Percentiles rank a stretch among this genome's conserved stretches.
Conservation (phyloP, 2,329 filamentous ascomycete genomes). For the Neofusicoccum sp. region DNA sequence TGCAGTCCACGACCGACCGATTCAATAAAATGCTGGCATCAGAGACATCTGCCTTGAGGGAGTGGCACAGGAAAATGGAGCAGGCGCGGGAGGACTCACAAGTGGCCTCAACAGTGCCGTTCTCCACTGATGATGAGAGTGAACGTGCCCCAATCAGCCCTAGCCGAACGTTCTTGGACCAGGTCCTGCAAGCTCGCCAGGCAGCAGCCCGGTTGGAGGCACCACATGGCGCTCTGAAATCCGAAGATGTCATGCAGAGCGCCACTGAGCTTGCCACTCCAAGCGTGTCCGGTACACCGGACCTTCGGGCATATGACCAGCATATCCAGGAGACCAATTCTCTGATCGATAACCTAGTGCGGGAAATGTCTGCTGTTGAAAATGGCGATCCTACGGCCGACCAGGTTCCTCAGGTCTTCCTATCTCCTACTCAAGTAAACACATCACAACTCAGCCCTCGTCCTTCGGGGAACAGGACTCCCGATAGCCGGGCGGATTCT, state of each 20-base stretch:
- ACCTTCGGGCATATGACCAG: slow-evolving; percentile 38
- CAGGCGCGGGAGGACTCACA: slow-evolving; percentile 3
- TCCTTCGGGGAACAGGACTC: background rate
- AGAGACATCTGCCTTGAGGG: background rate
- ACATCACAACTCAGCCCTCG: background rate
- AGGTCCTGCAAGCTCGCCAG: background rate
- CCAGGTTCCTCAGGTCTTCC: background rate
- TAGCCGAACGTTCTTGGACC: slow-evolving; percentile 8
- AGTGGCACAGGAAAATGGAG: slow-evolving; percentile 9
- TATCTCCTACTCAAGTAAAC: background rate
- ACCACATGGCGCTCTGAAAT: slow-evolving; percentile 6
- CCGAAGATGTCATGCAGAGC: slow-evolving; percentile 46
- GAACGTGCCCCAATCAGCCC: slow-evolving; percentile 7
- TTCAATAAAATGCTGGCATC: background rate
- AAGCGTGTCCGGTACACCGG: slow-evolving; percentile 46
- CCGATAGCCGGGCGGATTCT: background rate
- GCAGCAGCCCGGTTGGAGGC: background rate
- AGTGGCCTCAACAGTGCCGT: slow-evolving; percentile 1
- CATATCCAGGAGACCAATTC: slow-evolving; percentile 36
- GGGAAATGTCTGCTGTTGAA: background rate
- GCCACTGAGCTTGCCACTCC: slow-evolving; percentile 53
- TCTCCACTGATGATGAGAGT: slow-evolving; percentile 11
- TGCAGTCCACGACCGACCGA: slow-evolving; percentile 2
- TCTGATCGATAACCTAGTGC: background rate
- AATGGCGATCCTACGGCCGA: background rate